Base-by-base conservation (phyloP, 805 yeast species). In the Candida oleophila region DNA sequence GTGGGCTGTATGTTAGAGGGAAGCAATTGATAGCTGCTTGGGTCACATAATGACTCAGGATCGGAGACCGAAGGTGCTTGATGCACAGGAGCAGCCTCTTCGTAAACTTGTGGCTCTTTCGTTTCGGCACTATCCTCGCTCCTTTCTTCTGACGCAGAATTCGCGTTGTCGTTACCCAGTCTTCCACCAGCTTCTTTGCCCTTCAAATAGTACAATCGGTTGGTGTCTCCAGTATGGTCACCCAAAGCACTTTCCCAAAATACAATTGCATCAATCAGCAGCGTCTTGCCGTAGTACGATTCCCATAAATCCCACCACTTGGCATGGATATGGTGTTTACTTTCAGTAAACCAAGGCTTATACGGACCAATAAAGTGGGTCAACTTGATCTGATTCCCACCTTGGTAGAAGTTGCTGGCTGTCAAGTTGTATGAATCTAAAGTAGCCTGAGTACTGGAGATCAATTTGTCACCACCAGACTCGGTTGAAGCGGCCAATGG, bases 311-410 rank as follows among this genome's bases (percentile, higher is more conserved):
- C 50, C 77, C 77, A 73, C 78, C 78, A 73, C 40, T 50, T 56
- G 30, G 50, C 50, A 46, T 62, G 64, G 22, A 60, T 38, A 3
- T 21, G 44, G 25, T 16, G 21, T 4, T 55, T 48, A 3, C 55
- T 53, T 7, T 46, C 55, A 4, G 55, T 39, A 4, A 54, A 69
- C 83, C 87, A 80, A 0, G 88, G 88, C 55, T 83, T 83, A 12
- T 56, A 54, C 3, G 76, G 66, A 0, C 92, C 92, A 51, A 87
- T 85, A 56, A 78, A 87, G 61, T 87, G 94, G 7, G 84, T 66
- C 38, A 82, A 62, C 41, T 79, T 81, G 38, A 80, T 72, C 47
- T 62, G 61, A 7, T 53, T 44, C 7, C 43, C 41, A 32, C 45
- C 50, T 14, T 49, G 48, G 21, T 52, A 47, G 48, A 52, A 54